Base-by-base conservation (phyloP, 441 rosid genomes). In the Geranium incanum region DNA sequence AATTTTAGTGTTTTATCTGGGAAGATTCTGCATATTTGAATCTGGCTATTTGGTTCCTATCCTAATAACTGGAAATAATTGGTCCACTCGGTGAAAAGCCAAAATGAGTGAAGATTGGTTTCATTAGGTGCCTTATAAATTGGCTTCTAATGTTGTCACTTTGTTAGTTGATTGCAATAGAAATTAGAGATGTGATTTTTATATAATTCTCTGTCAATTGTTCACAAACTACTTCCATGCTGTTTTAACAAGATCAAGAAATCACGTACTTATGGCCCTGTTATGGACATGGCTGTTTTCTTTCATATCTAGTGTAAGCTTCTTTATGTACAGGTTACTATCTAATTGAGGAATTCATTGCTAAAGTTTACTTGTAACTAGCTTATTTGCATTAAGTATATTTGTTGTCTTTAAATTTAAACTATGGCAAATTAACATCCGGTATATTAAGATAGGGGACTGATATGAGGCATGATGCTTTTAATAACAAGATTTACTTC, bases 401-500 rank as follows among this genome's bases (percentile, higher is more conserved):
- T 57, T 57, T 15, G 8, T 5, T 18, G 13, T 23, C 18, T 57
- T 57, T 7, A 16, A 57, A 55, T 16, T 57, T 23, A 57, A 57
- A 16, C 48, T 43, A 43, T 43, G 9, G 11, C 9, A 0, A 11
- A 43, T 43, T 43, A 43, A 11, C 12, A 1, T 8, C 1, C 1
- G 48, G 2, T 43, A 7, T 1, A 39, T 39, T 43, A 43, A 6
- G 67, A 19, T 36, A 18, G 5, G 69, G 68, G 36, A 71, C 38
- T 64, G 16, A 28, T 68, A 48, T 19, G 5, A 6, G 19, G 52
- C 38, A 28, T 6, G 9, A 0, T 21, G 52, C 68, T 64, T 78
- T 52, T 5, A 12, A 55, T 68, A 74, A 69, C 36, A 52, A 64
- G 21, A 15, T 62, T 39, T 57, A 36, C 62, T 62, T 63, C 33